A percentile compares a stretch with the other conserved stretches of the same genome.
Evolutionary conservation across 2,329 filamentous ascomycete species (phyloP).

Genomic region (Berkeleyomyces rouxiae): DNA sequence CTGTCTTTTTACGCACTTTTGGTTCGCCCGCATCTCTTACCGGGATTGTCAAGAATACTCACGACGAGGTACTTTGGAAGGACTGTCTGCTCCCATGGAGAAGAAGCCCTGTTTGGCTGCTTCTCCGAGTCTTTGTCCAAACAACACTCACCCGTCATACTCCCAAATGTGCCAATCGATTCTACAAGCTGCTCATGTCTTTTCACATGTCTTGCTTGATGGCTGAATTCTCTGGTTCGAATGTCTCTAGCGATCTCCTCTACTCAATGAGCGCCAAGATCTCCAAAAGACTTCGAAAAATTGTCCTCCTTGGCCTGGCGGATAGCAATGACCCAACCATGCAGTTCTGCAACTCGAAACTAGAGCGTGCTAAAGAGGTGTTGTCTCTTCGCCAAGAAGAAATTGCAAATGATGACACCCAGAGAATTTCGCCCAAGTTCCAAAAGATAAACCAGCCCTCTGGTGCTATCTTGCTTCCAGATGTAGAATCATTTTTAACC

Average conservation of each 20-base stretch:
- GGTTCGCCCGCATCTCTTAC: constrained; percentile 18
- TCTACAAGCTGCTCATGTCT: constrained; percentile 36
- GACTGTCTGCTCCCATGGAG: constrained; percentile 27
- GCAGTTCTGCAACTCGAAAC: neutral
- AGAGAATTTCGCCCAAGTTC: neutral
- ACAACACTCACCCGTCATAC: constrained; percentile 12
- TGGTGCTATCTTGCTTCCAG: neutral
- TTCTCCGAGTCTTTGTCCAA: constrained; percentile 36
- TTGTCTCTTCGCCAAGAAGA: neutral
- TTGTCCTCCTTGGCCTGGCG: constrained; percentile 15
- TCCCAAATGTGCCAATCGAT: neutral
- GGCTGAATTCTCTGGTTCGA: constrained; percentile 13
- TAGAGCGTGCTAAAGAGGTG: neutral
- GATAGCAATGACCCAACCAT: neutral
- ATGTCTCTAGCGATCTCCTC: constrained; percentile 19
- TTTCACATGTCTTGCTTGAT: constrained; percentile 27
- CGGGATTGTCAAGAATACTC: constrained; percentile 33
- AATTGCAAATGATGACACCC: neutral
- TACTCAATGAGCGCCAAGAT: constrained; percentile 29
- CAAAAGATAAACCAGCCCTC: neutral
- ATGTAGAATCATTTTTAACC: neutral
- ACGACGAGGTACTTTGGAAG: constrained; percentile 35
- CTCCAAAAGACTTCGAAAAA: constrained; percentile 25
- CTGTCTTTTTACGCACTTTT: constrained; percentile 23
- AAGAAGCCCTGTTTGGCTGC: constrained; percentile 36